A percentile compares a stretch with the other conserved stretches of the same genome.
phyloP scores from a whole-genome alignment of 257 asterid species.

The Solanum peruvianum region DNA sequence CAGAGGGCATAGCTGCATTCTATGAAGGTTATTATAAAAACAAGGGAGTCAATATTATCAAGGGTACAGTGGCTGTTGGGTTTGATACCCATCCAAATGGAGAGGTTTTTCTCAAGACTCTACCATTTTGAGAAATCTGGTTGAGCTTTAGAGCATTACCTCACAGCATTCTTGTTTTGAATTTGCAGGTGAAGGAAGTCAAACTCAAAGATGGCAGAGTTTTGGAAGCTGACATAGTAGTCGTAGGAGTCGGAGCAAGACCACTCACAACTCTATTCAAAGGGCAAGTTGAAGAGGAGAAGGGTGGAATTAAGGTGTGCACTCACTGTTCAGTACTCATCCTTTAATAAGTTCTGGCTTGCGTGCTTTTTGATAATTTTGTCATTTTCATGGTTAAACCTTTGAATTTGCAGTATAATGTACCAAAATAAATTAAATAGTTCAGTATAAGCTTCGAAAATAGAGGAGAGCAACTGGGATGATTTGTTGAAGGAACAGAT shows the following conservation, averaged over 20 bases:
- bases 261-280: slow-evolving; percentile 61
- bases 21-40: slow-evolving; percentile 74
- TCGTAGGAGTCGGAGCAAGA: slow-evolving; percentile 91
- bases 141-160: background rate
- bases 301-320: slow-evolving; percentile 89
- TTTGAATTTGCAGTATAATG: background rate
- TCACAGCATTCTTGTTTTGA: background rate
- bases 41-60: slow-evolving; percentile 77
- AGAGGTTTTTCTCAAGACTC: slow-evolving; percentile 35
- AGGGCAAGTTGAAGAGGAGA: slow-evolving; percentile 90
- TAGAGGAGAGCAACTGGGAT: background rate
- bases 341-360: background rate
- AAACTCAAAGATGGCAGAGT: slow-evolving; percentile 90
- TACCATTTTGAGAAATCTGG: background rate
- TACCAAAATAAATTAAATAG: background rate
- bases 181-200: slow-evolving; percentile 66
- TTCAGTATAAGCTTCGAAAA: background rate
- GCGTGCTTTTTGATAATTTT: background rate
- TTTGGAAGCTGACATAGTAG: slow-evolving; percentile 84
- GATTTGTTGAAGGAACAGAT: background rate
- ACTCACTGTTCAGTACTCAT: background rate
- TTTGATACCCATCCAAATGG: slow-evolving; percentile 60
- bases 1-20: slow-evolving; percentile 84
- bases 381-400: background rate
- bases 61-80: slow-evolving; percentile 93